Evolutionary conservation across 371 early-diverging fungal genomes (phyloP).

Genomic region (Mucor velutinosus): DNA sequence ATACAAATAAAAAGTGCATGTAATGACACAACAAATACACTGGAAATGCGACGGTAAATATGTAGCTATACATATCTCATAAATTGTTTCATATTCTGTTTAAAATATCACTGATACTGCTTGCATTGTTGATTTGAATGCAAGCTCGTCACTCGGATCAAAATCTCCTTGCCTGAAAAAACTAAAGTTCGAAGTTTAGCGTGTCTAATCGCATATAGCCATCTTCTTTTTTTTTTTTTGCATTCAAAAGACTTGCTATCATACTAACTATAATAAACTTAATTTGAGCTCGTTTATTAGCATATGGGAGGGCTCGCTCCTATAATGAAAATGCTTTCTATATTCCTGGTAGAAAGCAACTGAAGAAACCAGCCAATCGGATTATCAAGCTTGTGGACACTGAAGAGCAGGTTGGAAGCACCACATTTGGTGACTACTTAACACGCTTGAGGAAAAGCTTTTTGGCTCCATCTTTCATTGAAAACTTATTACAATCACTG

Average conservation of each 20-base stretch:
- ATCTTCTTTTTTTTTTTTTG: too few species aligned
- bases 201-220: too few species aligned
- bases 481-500: neutral
- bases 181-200: neutral
- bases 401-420: neutral
- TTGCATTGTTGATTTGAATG: neutral
- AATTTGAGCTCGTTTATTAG: too few species aligned
- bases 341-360: too few species aligned
- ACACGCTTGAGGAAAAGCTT: neutral
- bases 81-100: neutral
- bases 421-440: neutral
- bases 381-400: neutral
- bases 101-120: neutral
- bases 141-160: neutral
- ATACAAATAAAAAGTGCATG: neutral
- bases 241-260: too few species aligned
- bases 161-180: neutral
- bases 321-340: too few species aligned
- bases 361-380: neutral
- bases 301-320: too few species aligned
- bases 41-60: neutral
- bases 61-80: neutral
- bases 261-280: too few species aligned
- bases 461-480: constrained; percentile 3
- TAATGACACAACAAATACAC: neutral